These are phyloP conservation scores for Fusarium xylarioides DNA, from an alignment of 2,329 filamentous ascomycete genomes.

Conservation along the genomic window DNA sequence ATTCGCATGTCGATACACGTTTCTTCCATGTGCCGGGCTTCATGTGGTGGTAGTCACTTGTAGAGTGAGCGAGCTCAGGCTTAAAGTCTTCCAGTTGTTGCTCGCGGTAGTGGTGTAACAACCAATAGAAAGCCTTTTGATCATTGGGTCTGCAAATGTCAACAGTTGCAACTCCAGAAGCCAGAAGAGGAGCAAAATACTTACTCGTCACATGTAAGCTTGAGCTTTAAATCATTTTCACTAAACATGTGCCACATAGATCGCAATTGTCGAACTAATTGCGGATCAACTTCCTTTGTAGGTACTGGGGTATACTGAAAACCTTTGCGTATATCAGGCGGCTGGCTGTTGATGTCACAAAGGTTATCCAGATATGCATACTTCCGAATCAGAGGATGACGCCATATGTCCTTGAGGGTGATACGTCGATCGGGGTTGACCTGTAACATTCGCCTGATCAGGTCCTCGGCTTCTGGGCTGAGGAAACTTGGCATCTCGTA, in stretches of 20 bases:
- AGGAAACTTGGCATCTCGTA: conserved; percentile 72
- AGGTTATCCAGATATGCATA: conserved; percentile 80
- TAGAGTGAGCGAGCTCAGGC: conserved; percentile 80
- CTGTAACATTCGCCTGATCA: conserved; percentile 82
- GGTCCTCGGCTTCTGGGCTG: conserved; percentile 74
- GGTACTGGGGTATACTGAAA: conserved; percentile 66
- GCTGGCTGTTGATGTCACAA: conserved; percentile 63
- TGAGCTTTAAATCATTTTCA: conserved; percentile 74
- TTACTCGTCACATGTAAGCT: conserved; percentile 72
- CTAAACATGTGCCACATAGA: conserved; percentile 91
- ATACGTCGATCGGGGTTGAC: conserved; percentile 83
- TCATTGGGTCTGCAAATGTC: conserved; percentile 74
- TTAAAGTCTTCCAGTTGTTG: conserved; percentile 89
- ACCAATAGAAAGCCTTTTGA: conserved; percentile 91
- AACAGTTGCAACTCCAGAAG: conserved; percentile 14
- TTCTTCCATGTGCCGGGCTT: conserved; percentile 66
- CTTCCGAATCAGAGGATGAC: conserved; percentile 84
- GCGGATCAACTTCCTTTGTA: conserved; percentile 76
- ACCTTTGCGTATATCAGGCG: conserved; percentile 67
- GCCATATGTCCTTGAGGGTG: conserved; percentile 82
- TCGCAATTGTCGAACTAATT: conserved; percentile 84
- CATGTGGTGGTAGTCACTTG: conserved; percentile 90
- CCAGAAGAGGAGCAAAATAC: conserved; percentile 43
- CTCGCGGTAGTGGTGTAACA: conserved; percentile 83
- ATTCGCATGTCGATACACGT: conserved; percentile 69